Percentiles rank a stretch among this genome's conserved stretches.
Evolutionary conservation across 139 green algal species (phyloP).

Genomic region (Yamagishiella unicocca): DNA sequence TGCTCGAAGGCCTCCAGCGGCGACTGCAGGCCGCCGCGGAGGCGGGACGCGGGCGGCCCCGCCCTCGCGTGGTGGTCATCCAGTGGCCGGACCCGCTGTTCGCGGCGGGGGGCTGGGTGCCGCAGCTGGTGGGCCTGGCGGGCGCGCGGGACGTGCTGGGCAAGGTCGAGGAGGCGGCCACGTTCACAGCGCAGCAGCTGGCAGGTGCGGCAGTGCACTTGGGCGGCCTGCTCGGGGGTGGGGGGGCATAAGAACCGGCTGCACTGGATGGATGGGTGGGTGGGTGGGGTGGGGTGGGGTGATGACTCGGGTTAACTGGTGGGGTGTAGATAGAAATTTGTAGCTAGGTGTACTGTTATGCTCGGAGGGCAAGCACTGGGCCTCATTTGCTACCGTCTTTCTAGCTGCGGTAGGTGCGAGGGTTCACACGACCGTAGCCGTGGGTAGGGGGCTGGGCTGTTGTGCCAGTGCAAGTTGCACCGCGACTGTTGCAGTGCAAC

Average conservation of each 20-base stretch:
- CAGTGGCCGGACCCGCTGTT: conserved; percentile 76
- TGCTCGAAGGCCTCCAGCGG: conserved; percentile 18
- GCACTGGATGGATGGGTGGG: neutral
- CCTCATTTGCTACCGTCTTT: no score
- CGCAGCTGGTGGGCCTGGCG: conserved; percentile 68
- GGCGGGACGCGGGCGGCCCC: conserved; percentile 45
- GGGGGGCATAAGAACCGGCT: no score
- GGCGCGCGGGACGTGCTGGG: conserved; percentile 65
- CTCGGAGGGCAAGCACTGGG: no score
- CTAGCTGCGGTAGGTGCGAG: no score
- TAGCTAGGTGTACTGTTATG: no score
- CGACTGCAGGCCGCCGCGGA: conserved; percentile 51
- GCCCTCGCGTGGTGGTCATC: conserved; percentile 62
- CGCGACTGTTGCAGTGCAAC: no score
- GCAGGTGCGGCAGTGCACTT: conserved; percentile 12
- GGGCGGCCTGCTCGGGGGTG: no score
- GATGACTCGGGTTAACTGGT: no score
- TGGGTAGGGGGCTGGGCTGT: no score
- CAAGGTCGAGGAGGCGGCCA: conserved; percentile 18
- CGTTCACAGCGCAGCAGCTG: conserved; percentile 48
- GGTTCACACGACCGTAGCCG: no score
- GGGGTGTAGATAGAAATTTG: no score
- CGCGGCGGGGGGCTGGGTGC: conserved; percentile 72
- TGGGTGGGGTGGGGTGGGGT: neutral
- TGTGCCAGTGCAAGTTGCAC: no score